Base-by-base conservation (phyloP, 768 basidiomycete species). In the Russula virescens region DNA sequence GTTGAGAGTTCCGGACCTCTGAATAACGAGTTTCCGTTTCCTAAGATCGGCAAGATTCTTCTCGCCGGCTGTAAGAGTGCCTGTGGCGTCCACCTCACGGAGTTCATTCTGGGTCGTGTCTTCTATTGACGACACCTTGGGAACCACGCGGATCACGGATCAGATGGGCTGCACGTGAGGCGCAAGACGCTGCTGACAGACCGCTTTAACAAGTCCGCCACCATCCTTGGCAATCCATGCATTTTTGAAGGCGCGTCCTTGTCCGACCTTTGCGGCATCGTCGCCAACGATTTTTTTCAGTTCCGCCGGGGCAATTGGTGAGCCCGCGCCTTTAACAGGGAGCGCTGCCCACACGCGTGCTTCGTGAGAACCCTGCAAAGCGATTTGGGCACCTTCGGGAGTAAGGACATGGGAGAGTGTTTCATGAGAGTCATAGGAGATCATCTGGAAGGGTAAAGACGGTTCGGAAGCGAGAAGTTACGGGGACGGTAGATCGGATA, bases 171-270 rank as follows among this genome's bases (percentile, higher is more conserved):
- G 63, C 21, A 21, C 9, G 35, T n/a, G n/a, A n/a, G n/a, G 26
- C 5, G n/a, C 23, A 28, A 45, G 43, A n/a, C 26, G 43, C 60
- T 65, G n/a, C 13, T 34, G 53, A 81, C 91, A 67, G 65, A 96
- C 95, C 65, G 87, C 79, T 77, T 90, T 89, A 50, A 96, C 84
- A 67, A 99, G 83, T 21, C 89, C 91, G 65, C 84, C 82, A 9
- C 90, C 92, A 66, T 96, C 89, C 74, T 98, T 98, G 23, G 79
- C 81, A 65, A 98, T 93, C 97, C 97, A 99, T 60, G 89, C 91
- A 69, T 90, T 94, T 78, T 95, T 98, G 82, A 99, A 97, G 21
- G 96, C 97, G 66, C 89, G 83, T 10, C 89, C 89, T 76, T 98
- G 97, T 0, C 97, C 97, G 61, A 98, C 83, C 76, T 95, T 97